Percentiles rank a stretch among this genome's conserved stretches.
Evolutionary conservation across 352 stramenopile genomes (phyloP).

Genomic region (Phytophthora hybrid): DNA sequence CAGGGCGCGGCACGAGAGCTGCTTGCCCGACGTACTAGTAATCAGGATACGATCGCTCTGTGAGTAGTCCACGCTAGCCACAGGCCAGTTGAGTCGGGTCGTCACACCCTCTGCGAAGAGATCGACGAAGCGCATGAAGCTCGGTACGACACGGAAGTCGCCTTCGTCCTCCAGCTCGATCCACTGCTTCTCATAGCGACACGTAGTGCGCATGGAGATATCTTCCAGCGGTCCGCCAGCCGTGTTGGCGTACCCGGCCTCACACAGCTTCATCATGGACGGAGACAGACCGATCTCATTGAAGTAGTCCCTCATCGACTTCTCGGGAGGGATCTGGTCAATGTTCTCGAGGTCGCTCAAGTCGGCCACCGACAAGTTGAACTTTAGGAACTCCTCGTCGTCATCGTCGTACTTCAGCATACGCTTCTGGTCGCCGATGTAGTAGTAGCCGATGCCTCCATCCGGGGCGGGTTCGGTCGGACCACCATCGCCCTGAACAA

Average conservation of each 20-base stretch:
- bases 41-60: slow-evolving; percentile 56
- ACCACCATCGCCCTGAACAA: slow-evolving; percentile 74
- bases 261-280: slow-evolving; percentile 87
- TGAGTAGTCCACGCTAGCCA: slow-evolving; percentile 69
- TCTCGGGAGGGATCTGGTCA: slow-evolving; percentile 60
- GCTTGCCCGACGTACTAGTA: slow-evolving; percentile 62
- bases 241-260: slow-evolving; percentile 85
- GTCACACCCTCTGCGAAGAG: slow-evolving; percentile 60
- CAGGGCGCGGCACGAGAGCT: slow-evolving; percentile 63
- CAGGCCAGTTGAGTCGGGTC: slow-evolving; percentile 63
- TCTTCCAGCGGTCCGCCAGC: slow-evolving; percentile 70
- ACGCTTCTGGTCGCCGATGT: slow-evolving; percentile 86
- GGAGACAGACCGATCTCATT: slow-evolving; percentile 57
- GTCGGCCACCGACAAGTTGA: slow-evolving; percentile 69
- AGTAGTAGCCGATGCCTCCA: slow-evolving; percentile 87
- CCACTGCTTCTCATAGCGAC: slow-evolving; percentile 86
- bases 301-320: slow-evolving; percentile 88
- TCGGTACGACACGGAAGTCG: slow-evolving; percentile 77
- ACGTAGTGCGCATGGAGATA: slow-evolving; percentile 84
- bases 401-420: slow-evolving; percentile 79
- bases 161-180: slow-evolving; percentile 84
- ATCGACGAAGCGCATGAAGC: slow-evolving; percentile 75
- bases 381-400: slow-evolving; percentile 76
- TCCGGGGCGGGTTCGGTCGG: slow-evolving; percentile 76
- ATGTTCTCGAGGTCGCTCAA: slow-evolving; percentile 74